Evolutionary conservation across 2,329 filamentous ascomycete species (phyloP).

Genomic region (Ramularia collo-cygni): DNA sequence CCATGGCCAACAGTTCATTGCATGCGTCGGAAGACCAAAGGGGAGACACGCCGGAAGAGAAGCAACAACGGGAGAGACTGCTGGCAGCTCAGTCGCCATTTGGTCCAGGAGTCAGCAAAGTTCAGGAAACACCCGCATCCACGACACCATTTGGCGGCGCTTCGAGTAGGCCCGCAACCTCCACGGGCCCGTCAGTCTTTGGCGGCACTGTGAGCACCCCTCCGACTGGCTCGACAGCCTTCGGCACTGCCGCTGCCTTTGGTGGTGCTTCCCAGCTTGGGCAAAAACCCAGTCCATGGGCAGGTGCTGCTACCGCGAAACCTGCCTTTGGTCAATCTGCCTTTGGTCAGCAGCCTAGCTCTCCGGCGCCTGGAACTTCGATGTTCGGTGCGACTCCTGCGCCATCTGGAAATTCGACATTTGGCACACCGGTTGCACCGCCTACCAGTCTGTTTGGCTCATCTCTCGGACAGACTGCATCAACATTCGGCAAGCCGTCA

Average conservation of each 20-base stretch:
- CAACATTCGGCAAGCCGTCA: slow-evolving; percentile 18
- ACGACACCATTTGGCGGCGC: no score
- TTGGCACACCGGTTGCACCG: slow-evolving; percentile 7
- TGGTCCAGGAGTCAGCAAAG: background rate
- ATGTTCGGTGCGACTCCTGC: background rate
- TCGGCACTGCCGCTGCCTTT: slow-evolving; percentile 6
- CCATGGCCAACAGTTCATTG: no score
- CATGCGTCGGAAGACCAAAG: no score
- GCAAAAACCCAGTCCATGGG: slow-evolving; percentile 11
- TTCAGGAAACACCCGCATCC: no score
- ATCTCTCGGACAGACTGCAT: background rate
- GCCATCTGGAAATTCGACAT: slow-evolving; percentile 8
- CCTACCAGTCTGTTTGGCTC: background rate
- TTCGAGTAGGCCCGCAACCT: no score
- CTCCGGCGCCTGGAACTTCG: slow-evolving; percentile 2
- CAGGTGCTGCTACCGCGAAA: slow-evolving; percentile 1
- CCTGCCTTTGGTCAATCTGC: slow-evolving; percentile 25
- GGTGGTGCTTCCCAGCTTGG: slow-evolving; percentile 28
- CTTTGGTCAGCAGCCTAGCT: slow-evolving; percentile 23
- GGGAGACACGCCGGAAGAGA: no score
- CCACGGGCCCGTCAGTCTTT: no score
- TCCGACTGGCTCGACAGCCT: no score
- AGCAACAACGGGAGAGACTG: no score
- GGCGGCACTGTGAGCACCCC: no score
- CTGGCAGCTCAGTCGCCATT: background rate